Evolutionary conservation across 345 rosid species (phyloP), one percentile per base, ranked within the genome.

Genomic region (Melaleuca quinquenervia): DNA sequence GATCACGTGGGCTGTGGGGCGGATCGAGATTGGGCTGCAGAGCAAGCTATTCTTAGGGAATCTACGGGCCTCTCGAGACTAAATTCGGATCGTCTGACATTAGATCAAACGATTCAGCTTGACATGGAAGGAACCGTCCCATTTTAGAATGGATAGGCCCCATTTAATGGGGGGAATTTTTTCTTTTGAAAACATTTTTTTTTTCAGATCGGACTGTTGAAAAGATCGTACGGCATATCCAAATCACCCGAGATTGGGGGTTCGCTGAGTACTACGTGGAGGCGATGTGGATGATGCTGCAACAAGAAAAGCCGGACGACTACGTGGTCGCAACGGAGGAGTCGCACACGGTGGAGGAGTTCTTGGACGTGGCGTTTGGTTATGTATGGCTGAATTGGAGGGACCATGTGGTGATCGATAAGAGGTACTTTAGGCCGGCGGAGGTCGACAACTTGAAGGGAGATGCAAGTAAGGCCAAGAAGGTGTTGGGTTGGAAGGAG

Each of bases 281-380:
- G 90, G 98, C 99, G 51, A 95, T 97, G 98, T 97, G 98, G 98
- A 41, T 97, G 95, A 97, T 97, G 99, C 84, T 96, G 86, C 99
- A 96, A 88, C 96, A 95, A 55, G 98, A 95, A 89, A 93, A 93
- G 89, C 93, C 98, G 0, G 98, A 95, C 16, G 99, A 96, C 85
- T 96, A 94, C 85, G 98, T 96, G 78, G 98, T 96, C 70, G 99
- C 98, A 10, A 96, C 98, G 15, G 98, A 94, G 94, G 97, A 96
- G 54, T 91, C 96, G 27, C 99, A 95, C 58, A 90, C 96, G 11
- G 98, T 95, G 84, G 95, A 97, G 90, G 98, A 97, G 89, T 95
- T 96, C 87, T 86, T 97, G 83, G 92, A 94, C 58, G 96, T 91
- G 80, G 94, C 98, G 1, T 94, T 96, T 52, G 93, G 96, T 29